Evolutionary conservation across 352 stramenopile species (phyloP), one percentile per base, ranked within the genome.

Genomic region (Aphanomyces astaci): DNA sequence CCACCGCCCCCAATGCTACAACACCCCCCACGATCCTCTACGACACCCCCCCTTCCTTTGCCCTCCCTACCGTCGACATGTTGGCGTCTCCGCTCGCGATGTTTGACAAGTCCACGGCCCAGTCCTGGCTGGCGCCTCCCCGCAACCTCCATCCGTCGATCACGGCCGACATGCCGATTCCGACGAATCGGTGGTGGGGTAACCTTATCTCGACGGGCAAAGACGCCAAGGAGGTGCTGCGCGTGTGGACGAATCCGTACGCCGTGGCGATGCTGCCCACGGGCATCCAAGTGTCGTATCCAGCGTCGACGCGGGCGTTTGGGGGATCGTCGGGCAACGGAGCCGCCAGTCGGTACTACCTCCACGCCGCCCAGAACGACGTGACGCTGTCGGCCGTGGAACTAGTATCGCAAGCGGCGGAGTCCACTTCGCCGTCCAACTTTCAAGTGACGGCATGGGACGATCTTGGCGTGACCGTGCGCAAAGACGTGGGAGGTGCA

Each of bases 171-270:
- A 45, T 68, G 10, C 62, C 62, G n/a, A 68, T 68, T 24, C 62
- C 62, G n/a, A 68, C 62, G 17, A 68, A 68, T 28, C 62, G 40
- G 17, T 68, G 62, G 62, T 68, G 62, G 62, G 62, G 62, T 33
- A 68, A 68, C 32, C 33, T 43, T 17, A 68, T 68, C 24, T 51
- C 62, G 30, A 39, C 28, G 13, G 78, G 87, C 49, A 31, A 68
- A 10, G 72, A 39, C 22, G 15, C 24, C 48, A 60, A 51, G 3
- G 62, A 68, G 10, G 43, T 68, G 54, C 51, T 59, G 19, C 74
- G 80, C 22, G 73, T 82, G 59, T 88, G 82, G 79, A 74, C 76
- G 45, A 88, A 88, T 51, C 81, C 81, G 40, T 86, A 85, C 64
- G 74, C 77, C 17, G 63, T 74, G 25, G 71, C 80, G 65, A 72